Evolutionary conservation across 2,329 filamentous ascomycete species (phyloP).

Genomic region (Periconia sp.): DNA sequence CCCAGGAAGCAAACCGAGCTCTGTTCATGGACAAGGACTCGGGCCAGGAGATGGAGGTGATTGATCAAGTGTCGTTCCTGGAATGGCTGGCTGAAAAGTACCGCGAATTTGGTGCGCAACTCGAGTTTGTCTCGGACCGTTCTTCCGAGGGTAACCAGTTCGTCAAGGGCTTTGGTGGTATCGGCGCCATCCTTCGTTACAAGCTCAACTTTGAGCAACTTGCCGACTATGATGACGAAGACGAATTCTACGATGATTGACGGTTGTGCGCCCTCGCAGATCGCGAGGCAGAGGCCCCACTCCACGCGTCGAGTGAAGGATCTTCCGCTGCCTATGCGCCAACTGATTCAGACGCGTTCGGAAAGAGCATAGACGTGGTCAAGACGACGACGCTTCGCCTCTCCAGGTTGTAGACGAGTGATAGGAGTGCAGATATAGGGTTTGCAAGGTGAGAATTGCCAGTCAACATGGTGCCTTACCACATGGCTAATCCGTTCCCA

Average conservation of each 20-base stretch:
- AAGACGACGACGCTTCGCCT: slow-evolving; percentile 39
- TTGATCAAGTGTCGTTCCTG: slow-evolving; percentile 87
- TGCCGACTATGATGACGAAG: slow-evolving; percentile 81
- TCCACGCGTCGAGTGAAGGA: slow-evolving; percentile 55
- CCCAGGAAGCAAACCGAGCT: slow-evolving; percentile 75
- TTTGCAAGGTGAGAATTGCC: slow-evolving; percentile 35
- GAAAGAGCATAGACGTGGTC: slow-evolving; percentile 30
- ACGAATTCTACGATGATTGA: slow-evolving; percentile 94
- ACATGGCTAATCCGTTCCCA: slow-evolving; percentile 10
- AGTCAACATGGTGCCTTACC: neutral
- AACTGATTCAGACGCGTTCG: slow-evolving; percentile 37
- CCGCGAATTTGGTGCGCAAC: slow-evolving; percentile 91
- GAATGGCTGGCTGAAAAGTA: slow-evolving; percentile 99
- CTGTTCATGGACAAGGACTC: slow-evolving; percentile 95
- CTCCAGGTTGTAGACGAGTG: slow-evolving; percentile 43
- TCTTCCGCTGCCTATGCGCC: slow-evolving; percentile 52
- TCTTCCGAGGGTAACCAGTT: slow-evolving; percentile 99
- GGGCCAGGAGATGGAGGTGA: slow-evolving; percentile 94
- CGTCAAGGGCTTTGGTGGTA: slow-evolving; percentile 98
- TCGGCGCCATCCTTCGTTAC: slow-evolving; percentile 95
- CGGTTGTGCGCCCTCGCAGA: slow-evolving; percentile 82
- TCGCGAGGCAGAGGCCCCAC: slow-evolving; percentile 81
- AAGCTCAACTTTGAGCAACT: slow-evolving; percentile 99
- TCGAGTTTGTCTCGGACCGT: slow-evolving; percentile 97
- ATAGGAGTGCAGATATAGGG: slow-evolving; percentile 38